Base-by-base conservation (phyloP, 1,284 basidiomycete species). In the Ceratobasidium sp. region DNA sequence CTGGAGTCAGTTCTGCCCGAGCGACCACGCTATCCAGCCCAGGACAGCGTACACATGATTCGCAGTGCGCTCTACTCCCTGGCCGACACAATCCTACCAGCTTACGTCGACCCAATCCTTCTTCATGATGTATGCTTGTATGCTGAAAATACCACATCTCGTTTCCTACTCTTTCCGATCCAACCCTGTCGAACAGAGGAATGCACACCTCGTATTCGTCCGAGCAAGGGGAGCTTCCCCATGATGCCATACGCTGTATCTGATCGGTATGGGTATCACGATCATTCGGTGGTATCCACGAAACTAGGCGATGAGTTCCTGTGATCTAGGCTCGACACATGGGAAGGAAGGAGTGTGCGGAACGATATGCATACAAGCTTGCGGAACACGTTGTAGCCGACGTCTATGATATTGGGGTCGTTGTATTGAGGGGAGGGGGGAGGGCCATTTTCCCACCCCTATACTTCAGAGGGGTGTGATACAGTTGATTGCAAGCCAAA, bases 131-230 rank as follows among this genome's bases (percentile, higher is more conserved):
- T 22, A 29, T 50, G 47, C 22, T 8, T 29, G 47, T 50, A 27
- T 15, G 22, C n/a, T 27, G 22, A 25, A 22, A 15, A n/a, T 10
- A 50, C 25, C 47, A 22, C 47, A n/a, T n/a, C 22, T 40, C 22
- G 34, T 27, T 25, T 12, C 38, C 35, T 17, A 31, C 25, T 45
- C 38, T 40, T 54, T 50, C 47, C 47, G 62, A 65, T 54, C 49
- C 27, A 65, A 22, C 62, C 62, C 62, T 65, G 49, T 35, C 50
- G 42, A 62, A 62, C 17, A 32, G 32, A 42, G 47, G 50, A 65
- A 65, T 25, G n/a, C n/a, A n/a, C 17, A 43, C 22, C 54, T 29
- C 10, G 25, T 15, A 42, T 43, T 31, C 32, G 10, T 35, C 38
- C 35, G 38, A 25, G 35, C 31, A 29, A 25, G n/a, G 12, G 3